Evolutionary conservation across 305 asterid genomes (phyloP).

Genomic region (Stenogyne calaminthoides): DNA sequence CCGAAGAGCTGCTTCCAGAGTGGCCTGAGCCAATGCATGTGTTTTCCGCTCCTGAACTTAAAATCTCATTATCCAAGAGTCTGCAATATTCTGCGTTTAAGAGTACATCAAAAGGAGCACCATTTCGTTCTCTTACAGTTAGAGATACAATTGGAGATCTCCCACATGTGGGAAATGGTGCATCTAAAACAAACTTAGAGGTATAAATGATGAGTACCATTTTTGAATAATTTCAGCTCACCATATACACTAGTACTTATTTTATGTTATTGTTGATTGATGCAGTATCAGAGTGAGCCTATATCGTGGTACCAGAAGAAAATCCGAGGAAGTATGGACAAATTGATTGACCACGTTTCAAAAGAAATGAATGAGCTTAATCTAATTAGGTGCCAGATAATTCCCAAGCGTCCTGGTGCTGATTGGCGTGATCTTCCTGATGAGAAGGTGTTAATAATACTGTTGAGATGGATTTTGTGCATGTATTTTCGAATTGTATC

Average conservation of each 20-base stretch:
- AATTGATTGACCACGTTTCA: slow-evolving; percentile 53
- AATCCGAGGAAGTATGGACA: slow-evolving; percentile 51
- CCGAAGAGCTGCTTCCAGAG: slow-evolving; percentile 87
- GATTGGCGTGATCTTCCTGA: slow-evolving; percentile 72
- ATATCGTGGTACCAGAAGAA: slow-evolving; percentile 71
- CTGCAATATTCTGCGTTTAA: slow-evolving; percentile 73
- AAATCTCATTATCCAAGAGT: slow-evolving; percentile 60
- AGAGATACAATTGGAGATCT: slow-evolving; percentile 97
- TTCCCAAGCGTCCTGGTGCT: slow-evolving; percentile 65
- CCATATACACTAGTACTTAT: slow-evolving; percentile 3
- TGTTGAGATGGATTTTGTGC: background rate
- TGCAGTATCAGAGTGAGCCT: slow-evolving; percentile 63
- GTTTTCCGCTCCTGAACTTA: slow-evolving; percentile 80
- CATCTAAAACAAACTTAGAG: slow-evolving; percentile 54
- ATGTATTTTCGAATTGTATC: background rate
- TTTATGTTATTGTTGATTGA: slow-evolving; percentile 11
- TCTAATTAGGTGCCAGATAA: slow-evolving; percentile 52
- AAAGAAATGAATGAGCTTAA: slow-evolving; percentile 76
- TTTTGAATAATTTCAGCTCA: slow-evolving; percentile 1
- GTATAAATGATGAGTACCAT: slow-evolving; percentile 29
- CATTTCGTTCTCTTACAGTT: slow-evolving; percentile 91
- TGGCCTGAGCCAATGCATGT: slow-evolving; percentile 99
- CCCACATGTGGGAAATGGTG: slow-evolving; percentile 85
- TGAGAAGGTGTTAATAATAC: slow-evolving; percentile 47
- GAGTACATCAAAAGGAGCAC: slow-evolving; percentile 90